A percentile compares a stretch with the other conserved stretches of the same genome.
Conservation (phyloP, 805 yeast species). For the Wickerhamomyces silvicola region DNA sequence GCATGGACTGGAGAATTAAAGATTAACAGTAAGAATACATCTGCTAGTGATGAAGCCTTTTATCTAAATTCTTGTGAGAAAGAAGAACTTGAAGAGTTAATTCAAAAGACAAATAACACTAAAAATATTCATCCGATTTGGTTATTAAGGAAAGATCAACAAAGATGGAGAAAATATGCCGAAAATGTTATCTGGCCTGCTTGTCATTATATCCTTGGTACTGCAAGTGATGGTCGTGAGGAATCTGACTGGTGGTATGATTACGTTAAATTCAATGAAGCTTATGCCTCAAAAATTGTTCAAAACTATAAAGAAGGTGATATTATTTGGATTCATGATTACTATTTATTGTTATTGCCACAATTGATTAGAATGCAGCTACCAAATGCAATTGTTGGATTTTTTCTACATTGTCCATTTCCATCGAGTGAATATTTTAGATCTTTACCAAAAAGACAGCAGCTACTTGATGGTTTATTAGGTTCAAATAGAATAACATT, state of each 20-base stretch:
- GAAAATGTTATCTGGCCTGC: constrained; percentile 92
- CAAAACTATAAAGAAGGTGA: constrained; percentile 81
- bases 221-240: constrained; percentile 59
- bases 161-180: constrained; percentile 83
- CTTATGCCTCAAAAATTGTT: constrained; percentile 73
- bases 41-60: constrained; percentile 45
- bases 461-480: constrained; percentile 82
- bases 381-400: constrained; percentile 68
- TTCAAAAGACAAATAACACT: constrained; percentile 40
- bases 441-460: constrained; percentile 75
- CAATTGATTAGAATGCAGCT: constrained; percentile 73
- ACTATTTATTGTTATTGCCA: constrained; percentile 75
- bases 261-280: constrained; percentile 86
- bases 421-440: constrained; percentile 93
- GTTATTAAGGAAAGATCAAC: constrained; percentile 73
- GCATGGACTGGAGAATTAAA: constrained; percentile 94
- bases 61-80: constrained; percentile 55
- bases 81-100: constrained; percentile 37
- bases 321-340: constrained; percentile 89
- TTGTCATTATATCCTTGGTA: constrained; percentile 84
- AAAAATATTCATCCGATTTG: constrained; percentile 78
- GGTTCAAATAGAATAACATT: constrained; percentile 85
- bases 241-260: constrained; percentile 82
- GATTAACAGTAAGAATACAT: constrained; percentile 10
- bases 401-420: constrained; percentile 86